These are phyloP conservation scores for Graphium sp. DNA, from an alignment of 2,329 filamentous ascomycete species.

Conservation along the genomic window DNA sequence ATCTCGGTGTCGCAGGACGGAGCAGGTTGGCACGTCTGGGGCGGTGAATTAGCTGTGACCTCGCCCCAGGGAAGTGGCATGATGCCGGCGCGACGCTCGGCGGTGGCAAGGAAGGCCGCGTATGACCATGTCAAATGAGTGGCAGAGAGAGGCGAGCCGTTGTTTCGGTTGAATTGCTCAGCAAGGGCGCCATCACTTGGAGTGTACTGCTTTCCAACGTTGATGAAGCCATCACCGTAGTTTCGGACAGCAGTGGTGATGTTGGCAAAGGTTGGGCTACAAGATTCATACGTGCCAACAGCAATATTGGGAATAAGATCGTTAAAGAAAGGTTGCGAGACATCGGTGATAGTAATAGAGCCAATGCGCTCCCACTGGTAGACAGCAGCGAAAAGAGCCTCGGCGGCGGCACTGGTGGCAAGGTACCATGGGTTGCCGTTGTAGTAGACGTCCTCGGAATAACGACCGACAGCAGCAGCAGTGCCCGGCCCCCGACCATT, in stretches of 20 bases:
- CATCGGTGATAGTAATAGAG: conserved; percentile 44
- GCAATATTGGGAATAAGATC: conserved; percentile 41
- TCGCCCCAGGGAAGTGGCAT: conserved; percentile 25
- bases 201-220: conserved; percentile 45
- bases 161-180: conserved; percentile 46
- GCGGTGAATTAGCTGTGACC: conserved; percentile 28
- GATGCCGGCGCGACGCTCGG: conserved; percentile 34
- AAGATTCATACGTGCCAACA: conserved; percentile 43
- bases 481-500: conserved; percentile 38
- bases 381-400: conserved; percentile 63
- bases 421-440: conserved; percentile 74
- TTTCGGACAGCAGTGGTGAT: conserved; percentile 39
- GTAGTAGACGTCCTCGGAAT: conserved; percentile 59
- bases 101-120: conserved; percentile 49
- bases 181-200: conserved; percentile 43
- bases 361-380: conserved; percentile 51
- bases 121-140: conserved; percentile 60
- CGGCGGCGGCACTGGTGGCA: conserved; percentile 58
- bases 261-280: conserved; percentile 27
- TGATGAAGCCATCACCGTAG: conserved; percentile 45
- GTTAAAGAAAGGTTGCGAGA: conserved; percentile 56
- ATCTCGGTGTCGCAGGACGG: conserved; percentile 13
- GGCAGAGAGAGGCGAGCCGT: conserved; percentile 41
- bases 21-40: conserved; percentile 22
- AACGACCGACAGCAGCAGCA: conserved; percentile 48